Evolutionary conservation across 768 basidiomycete genomes (phyloP).

Genomic region (Podaxis rugospora): DNA sequence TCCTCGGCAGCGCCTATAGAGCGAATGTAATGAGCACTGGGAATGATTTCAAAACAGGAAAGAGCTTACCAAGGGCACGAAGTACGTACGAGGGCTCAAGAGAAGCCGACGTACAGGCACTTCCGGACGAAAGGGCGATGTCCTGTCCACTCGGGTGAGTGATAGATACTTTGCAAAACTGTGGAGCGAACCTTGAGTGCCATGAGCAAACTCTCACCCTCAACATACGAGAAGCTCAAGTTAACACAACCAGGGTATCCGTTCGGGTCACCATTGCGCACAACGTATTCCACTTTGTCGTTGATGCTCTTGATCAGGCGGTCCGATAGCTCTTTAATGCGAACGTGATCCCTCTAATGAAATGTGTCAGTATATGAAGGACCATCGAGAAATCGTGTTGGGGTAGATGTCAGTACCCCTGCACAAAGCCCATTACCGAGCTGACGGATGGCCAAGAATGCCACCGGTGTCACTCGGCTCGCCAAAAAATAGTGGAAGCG

Average conservation of each 20-base stretch:
- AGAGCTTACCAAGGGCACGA: constrained; percentile 73
- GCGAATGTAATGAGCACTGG: constrained; percentile 1
- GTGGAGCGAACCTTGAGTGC: constrained; percentile 70
- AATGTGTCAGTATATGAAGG: constrained; percentile 17
- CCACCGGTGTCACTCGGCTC: constrained; percentile 42
- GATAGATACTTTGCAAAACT: neutral
- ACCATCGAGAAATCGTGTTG: neutral
- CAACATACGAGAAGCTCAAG: constrained; percentile 93
- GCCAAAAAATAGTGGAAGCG: constrained; percentile 21
- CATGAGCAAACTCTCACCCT: constrained; percentile 97
- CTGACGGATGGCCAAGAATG: constrained; percentile 24
- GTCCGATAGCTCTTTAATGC: constrained; percentile 70
- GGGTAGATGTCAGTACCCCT: constrained; percentile 85
- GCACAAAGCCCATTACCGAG: constrained; percentile 71
- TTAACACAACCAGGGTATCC: constrained; percentile 98
- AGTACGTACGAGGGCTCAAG: constrained; percentile 98
- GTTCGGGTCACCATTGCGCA: constrained; percentile 87
- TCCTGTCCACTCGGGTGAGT: constrained; percentile 47
- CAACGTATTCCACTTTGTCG: constrained; percentile 80
- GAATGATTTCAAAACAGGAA: neutral
- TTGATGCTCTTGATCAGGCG: constrained; percentile 81
- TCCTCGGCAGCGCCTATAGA: constrained; percentile 88
- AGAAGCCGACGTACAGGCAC: constrained; percentile 97
- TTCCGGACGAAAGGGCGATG: constrained; percentile 95
- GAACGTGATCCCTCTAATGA: constrained; percentile 71